Evolutionary conservation across 352 stramenopile genomes (phyloP).

Genomic region (Halophytophthora polymorphica): DNA sequence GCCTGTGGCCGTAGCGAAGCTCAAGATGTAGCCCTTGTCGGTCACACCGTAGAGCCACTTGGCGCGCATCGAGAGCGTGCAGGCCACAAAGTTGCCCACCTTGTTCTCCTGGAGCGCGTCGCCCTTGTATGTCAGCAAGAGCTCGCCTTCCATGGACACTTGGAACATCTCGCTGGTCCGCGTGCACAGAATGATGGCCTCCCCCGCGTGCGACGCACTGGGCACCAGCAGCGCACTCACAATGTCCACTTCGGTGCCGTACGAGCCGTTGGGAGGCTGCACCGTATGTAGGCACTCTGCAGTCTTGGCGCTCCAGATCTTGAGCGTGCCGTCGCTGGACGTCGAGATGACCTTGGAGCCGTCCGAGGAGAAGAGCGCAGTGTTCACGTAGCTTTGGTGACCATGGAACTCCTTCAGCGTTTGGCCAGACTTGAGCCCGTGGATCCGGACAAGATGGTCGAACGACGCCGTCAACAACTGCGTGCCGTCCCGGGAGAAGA

Average conservation of each 20-base stretch:
- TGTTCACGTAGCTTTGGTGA: slow-evolving; percentile 92
- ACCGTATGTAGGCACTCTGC: slow-evolving; percentile 80
- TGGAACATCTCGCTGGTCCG: slow-evolving; percentile 79
- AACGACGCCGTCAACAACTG: slow-evolving; percentile 90
- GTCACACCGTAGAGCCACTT: slow-evolving; percentile 88
- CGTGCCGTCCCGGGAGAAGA: slow-evolving; percentile 89
- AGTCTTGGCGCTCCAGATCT: slow-evolving; percentile 88
- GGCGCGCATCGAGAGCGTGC: slow-evolving; percentile 68
- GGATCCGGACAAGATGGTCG: slow-evolving; percentile 90
- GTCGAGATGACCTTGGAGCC: slow-evolving; percentile 79
- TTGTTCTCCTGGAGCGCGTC: slow-evolving; percentile 60
- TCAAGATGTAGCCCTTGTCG: slow-evolving; percentile 81
- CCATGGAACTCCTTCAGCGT: slow-evolving; percentile 94
- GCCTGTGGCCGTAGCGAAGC: slow-evolving; percentile 54
- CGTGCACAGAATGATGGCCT: slow-evolving; percentile 87
- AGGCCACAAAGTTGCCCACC: slow-evolving; percentile 86
- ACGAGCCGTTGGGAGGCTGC: slow-evolving; percentile 43
- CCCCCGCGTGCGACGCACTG: slow-evolving; percentile 28
- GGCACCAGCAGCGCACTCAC: slow-evolving; percentile 68
- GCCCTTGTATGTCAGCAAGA: slow-evolving; percentile 62
- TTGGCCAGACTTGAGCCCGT: slow-evolving; percentile 89
- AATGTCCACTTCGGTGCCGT: slow-evolving; percentile 72
- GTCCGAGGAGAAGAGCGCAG: slow-evolving; percentile 74
- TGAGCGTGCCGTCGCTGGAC: slow-evolving; percentile 90
- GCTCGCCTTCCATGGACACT: slow-evolving; percentile 63